Base-by-base conservation (phyloP, 2,329 filamentous ascomycete species). In the Penicillium glabrum region DNA sequence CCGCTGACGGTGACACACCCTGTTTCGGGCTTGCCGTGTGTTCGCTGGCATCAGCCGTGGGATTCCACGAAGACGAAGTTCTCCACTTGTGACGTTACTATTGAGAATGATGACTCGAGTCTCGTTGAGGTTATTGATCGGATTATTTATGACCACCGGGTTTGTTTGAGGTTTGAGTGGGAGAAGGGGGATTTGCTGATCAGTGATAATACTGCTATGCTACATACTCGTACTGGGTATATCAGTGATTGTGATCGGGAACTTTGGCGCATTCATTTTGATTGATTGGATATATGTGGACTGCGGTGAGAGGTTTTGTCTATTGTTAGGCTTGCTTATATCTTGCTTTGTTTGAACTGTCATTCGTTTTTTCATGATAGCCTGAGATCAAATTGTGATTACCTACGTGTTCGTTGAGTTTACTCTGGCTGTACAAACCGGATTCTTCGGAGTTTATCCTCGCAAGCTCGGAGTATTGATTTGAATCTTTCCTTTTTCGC, bases 31-130 rank as follows among this genome's bases (percentile, higher is more conserved):
- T 69, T 73, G 13, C 77, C 80, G 0, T 85, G 82, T 60, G 62
- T 86, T 5, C 77, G 82, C 23, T 86, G 80, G 64, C 82, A 84
- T 56, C 80, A 85, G 61, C 80, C 80, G 0, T 84, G 82, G 82
- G 79, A 80, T 0, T 72, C 78, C 45, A 74, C 70, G n/a, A 81
- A 79, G 67, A 84, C 83, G 0, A 72, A 70, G 14, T 84, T 83
- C 45, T 78, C 80, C 8, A 75, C 79, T 1, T 81, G 77, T 0
- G 60, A 75, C 6, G 72, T 82, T 0, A 69, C 62, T 0, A 78
- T 83, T 23, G 80, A 82, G 24, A 71, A 69, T 50, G 71, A 66
- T 0, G 73, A 77, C n/a, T 71, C 74, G 37, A 56, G 62, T 0
- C 62, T 73, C 1, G 65, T 80, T 26, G 69, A 75, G 2, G 62